A percentile compares a stretch with the other conserved stretches of the same genome.
Evolutionary conservation across 1,139 yeast species (phyloP).

Genomic region (Scheffersomyces insectosa): DNA sequence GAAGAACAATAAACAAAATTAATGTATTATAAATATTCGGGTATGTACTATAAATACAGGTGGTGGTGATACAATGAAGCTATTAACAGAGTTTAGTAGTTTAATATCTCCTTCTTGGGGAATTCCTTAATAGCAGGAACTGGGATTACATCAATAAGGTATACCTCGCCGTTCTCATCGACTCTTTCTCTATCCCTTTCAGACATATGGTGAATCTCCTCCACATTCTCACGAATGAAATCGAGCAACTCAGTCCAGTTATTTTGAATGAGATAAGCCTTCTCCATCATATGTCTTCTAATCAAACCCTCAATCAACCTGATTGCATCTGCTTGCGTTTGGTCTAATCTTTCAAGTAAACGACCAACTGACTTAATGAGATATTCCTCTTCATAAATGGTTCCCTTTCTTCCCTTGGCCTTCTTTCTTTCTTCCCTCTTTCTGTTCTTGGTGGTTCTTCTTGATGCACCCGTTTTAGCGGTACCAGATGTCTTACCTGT

Average conservation of each 20-base stretch:
- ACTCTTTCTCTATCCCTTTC: slow-evolving; percentile 86
- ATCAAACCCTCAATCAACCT: slow-evolving; percentile 73
- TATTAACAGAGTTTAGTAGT: slow-evolving; percentile 31
- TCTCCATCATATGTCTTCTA: slow-evolving; percentile 71
- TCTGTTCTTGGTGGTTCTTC: slow-evolving; percentile 86
- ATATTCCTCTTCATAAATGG: slow-evolving; percentile 95
- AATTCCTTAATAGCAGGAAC: slow-evolving; percentile 62
- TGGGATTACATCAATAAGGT: slow-evolving; percentile 72
- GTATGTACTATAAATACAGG: background rate
- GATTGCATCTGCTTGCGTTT: slow-evolving; percentile 72
- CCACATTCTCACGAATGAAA: slow-evolving; percentile 57
- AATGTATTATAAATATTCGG: background rate
- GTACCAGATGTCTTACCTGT: slow-evolving; percentile 96
- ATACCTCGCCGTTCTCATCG: slow-evolving; percentile 85
- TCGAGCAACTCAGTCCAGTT: slow-evolving; percentile 59
- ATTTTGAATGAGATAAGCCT: slow-evolving; percentile 80
- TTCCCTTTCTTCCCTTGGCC: slow-evolving; percentile 97
- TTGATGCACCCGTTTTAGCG: slow-evolving; percentile 93
- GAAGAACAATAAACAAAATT: background rate
- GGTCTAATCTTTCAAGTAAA: slow-evolving; percentile 76
- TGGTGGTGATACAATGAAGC: slow-evolving; percentile 3
- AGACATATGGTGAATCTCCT: slow-evolving; percentile 76
- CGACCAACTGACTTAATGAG: slow-evolving; percentile 86
- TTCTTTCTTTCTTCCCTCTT: slow-evolving; percentile 94
- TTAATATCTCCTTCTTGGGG: slow-evolving; percentile 56